A percentile compares a stretch with the other conserved stretches of the same genome.
phyloP scores from a whole-genome alignment of 2,329 filamentous ascomycete species.

The Colletotrichum nymphaeae region DNA sequence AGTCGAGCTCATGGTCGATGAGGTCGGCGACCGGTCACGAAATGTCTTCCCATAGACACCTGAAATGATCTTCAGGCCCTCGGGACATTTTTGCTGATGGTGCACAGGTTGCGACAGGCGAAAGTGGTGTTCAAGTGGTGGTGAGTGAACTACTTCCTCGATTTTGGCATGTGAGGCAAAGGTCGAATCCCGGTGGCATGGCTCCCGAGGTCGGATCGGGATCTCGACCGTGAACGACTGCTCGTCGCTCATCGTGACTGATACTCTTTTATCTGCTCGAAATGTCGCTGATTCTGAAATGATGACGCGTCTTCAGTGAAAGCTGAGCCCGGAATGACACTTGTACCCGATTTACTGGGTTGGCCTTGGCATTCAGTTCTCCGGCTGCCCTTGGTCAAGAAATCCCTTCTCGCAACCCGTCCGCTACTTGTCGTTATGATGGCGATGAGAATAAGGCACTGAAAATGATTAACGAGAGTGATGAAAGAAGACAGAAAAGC shows the following conservation, averaged over 20 bases:
- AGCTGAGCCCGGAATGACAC: constrained; percentile 5
- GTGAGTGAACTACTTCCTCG: constrained; percentile 20
- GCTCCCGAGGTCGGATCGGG: constrained; percentile 33
- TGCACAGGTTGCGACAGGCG: constrained; percentile 14
- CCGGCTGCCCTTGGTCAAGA: not conserved
- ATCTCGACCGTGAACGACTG: constrained; percentile 25
- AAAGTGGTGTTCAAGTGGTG: constrained; percentile 24
- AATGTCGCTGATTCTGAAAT: not conserved
- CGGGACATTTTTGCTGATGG: constrained; percentile 30
- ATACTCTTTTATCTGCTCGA: not conserved
- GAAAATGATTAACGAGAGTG: constrained; percentile 8
- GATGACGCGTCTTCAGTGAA: constrained; percentile 3
- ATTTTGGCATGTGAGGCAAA: constrained; percentile 12
- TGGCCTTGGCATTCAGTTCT: constrained; percentile 9
- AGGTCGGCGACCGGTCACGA: constrained; percentile 48
- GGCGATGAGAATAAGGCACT: not conserved
- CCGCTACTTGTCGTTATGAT: constrained; percentile 4
- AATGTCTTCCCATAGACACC: constrained; percentile 20
- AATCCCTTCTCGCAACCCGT: not conserved
- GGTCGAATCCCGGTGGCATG: constrained; percentile 29
- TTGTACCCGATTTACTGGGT: not conserved
- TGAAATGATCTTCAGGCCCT: constrained; percentile 33
- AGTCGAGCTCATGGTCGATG: constrained; percentile 50
- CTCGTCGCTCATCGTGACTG: constrained; percentile 14
- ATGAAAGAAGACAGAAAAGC: not conserved